These are phyloP conservation scores for Aureobasidium sp. DNA, from an alignment of 2,329 filamentous ascomycete genomes.

Conservation along the genomic window DNA sequence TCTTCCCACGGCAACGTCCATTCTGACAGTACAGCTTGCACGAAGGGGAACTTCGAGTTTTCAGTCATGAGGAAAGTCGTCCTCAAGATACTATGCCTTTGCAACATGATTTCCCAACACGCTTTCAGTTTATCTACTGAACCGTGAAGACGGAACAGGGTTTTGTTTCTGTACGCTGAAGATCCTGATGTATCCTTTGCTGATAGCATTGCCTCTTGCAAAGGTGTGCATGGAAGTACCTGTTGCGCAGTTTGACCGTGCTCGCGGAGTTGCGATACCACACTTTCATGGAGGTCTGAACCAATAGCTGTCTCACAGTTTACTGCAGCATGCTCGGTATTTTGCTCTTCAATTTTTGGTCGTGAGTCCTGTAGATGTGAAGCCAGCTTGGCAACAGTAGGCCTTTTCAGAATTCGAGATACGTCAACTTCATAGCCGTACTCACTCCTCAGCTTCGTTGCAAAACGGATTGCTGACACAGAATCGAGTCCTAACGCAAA, in stretches of 20 bases:
- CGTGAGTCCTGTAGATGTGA: conserved; percentile 18
- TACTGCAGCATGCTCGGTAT: no score
- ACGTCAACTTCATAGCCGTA: conserved; percentile 48
- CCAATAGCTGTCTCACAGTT: not conserved
- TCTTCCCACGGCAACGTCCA: conserved; percentile 35
- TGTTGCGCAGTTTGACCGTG: conserved; percentile 35
- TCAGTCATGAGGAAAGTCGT: conserved; percentile 66
- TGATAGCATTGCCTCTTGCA: conserved; percentile 82
- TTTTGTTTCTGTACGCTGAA: conserved; percentile 62
- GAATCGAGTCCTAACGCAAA: conserved; percentile 76
- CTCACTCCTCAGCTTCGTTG: conserved; percentile 47
- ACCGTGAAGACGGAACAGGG: conserved; percentile 52
- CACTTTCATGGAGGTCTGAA: not conserved
- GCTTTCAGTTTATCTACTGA: conserved; percentile 42
- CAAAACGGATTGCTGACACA: conserved; percentile 66
- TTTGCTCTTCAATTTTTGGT: conserved; percentile 17
- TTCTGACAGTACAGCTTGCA: conserved; percentile 58
- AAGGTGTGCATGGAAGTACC: conserved; percentile 71
- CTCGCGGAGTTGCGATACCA: conserved; percentile 11
- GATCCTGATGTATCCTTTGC: conserved; percentile 35
- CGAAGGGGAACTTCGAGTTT: conserved; percentile 52
- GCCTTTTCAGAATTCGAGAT: conserved; percentile 59
- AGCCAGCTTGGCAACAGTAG: conserved; percentile 56
- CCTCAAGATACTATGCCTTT: conserved; percentile 66
- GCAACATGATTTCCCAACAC: conserved; percentile 55